Evolutionary conservation across 441 rosid genomes (phyloP), one percentile per base, ranked within the genome.

Genomic region (Eutrema salsugineum): DNA sequence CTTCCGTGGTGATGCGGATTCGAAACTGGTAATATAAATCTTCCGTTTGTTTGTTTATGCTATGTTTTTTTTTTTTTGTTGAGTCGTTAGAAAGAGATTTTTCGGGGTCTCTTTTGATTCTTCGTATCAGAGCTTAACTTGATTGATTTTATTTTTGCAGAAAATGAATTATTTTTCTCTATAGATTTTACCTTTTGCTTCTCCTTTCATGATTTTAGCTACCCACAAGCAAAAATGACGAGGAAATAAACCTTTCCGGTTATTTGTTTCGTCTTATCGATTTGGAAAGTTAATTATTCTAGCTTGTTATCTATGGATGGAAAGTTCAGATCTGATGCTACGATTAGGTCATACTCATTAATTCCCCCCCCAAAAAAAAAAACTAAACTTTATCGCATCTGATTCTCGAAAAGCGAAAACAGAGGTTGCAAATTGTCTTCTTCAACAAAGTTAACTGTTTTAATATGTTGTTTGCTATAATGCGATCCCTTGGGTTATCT

Each of bases 21-120:
- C 81, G 20, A 56, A 70, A 17, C 64, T 38, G 85, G 94, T 88
- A 81, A 49, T 15, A 20, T 0, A 8, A 15, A 32, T 48, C 57
- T 8, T 32, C 42, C 20, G 9, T 27, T 7, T 32, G 9, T 27
- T 7, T 32, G 32, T 22, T 24, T 49, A 46, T 44, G 4, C 55
- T 14, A 12, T 68, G 5, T 54, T 15, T 19, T 35, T 27, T 1
- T 46, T 27, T 8, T 7, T 12, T 46, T 28, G 11, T n/a, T 59
- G 42, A 64, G 24, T 59, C 33, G 19, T 30, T 1, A 30, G 39
- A 44, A 1, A 46, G 11, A 49, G n/a, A 35, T 4, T 57, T 58
- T 16, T 32, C 11, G 32, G 6, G 6, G 59, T 48, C 36, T 63
- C 39, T 15, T 44, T 56, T 27, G 69, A 61, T 72, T 64, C 59